Evolutionary conservation across 108 stramenopile species (phyloP).

Genomic region (Pseudonitzschia pungens): DNA sequence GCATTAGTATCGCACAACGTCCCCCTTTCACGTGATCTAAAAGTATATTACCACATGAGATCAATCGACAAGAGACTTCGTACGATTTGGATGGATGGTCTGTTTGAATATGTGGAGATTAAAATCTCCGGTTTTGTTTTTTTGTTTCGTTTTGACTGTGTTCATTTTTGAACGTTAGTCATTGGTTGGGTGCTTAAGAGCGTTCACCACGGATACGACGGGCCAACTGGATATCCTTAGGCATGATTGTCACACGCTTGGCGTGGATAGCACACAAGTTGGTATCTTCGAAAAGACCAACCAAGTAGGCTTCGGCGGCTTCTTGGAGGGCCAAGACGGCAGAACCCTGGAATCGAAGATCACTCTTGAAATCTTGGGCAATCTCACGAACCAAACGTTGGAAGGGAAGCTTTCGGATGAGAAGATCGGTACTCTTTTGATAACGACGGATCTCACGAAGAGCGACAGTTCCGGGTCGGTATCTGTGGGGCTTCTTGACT

Average conservation of each 20-base stretch:
- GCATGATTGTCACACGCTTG: conserved; percentile 94
- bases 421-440: conserved; percentile 92
- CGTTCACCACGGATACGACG: conserved; percentile 79
- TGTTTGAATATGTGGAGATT: conserved; percentile 26
- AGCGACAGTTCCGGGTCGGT: conserved; percentile 85
- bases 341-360: conserved; percentile 91
- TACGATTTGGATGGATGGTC: not conserved
- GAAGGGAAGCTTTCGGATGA: conserved; percentile 96
- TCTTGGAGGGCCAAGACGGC: conserved; percentile 93
- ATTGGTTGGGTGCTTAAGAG: conserved; percentile 46
- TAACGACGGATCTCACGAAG: conserved; percentile 94
- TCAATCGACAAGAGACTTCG: too few relatives aligned
- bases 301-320: conserved; percentile 86
- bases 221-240: conserved; percentile 63
- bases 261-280: conserved; percentile 95
- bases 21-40: too few relatives aligned
- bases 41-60: too few relatives aligned
- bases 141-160: not conserved
- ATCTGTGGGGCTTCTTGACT: conserved; percentile 86
- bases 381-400: conserved; percentile 89
- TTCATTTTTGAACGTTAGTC: not conserved
- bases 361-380: conserved; percentile 85
- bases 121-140: conserved; percentile 28
- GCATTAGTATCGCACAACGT: too few relatives aligned
- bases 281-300: conserved; percentile 90